phyloP scores from a whole-genome alignment of 2,329 filamentous ascomycete genomes.

The Aspergillus thermomutatus region DNA sequence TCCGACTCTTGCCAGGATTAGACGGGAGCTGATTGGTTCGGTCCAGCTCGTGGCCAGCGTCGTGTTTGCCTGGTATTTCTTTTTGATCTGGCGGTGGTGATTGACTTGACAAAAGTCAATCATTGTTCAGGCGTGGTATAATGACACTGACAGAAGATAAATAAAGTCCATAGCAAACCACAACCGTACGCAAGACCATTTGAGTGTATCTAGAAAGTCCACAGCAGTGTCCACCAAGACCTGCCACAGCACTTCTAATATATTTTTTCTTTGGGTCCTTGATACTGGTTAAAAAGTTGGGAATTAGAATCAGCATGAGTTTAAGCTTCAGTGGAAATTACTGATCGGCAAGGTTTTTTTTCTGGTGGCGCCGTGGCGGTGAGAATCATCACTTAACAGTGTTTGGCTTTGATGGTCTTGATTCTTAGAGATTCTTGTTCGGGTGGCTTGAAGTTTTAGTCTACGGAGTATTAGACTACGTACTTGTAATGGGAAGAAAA shows the following conservation, averaged over 20 bases:
- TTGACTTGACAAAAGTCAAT: too few relatives aligned
- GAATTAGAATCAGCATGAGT: neutral
- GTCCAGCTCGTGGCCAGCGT: slow-evolving; percentile 63
- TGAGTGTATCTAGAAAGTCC: too few relatives aligned
- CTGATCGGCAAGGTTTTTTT: neutral
- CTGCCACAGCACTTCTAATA: neutral
- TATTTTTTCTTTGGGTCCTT: neutral
- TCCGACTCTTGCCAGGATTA: slow-evolving; percentile 41
- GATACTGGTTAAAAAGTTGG: neutral
- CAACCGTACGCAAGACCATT: neutral
- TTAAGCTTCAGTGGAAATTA: neutral
- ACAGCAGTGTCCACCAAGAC: too few relatives aligned
- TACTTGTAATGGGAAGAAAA: neutral
- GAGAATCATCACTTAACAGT: neutral
- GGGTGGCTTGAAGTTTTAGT: neutral
- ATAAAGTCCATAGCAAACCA: neutral
- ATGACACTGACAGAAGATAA: neutral
- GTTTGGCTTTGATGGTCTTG: neutral
- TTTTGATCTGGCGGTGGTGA: slow-evolving; percentile 63
- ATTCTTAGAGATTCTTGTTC: neutral
- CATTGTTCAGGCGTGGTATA: slow-evolving; percentile 5
- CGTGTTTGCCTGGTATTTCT: slow-evolving; percentile 62
- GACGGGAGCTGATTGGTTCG: slow-evolving; percentile 60
- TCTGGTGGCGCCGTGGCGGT: neutral
- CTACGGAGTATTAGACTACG: neutral